These are phyloP conservation scores for Phytopythium kandeliae DNA, from an alignment of 352 stramenopile species.

Conservation along the genomic window DNA sequence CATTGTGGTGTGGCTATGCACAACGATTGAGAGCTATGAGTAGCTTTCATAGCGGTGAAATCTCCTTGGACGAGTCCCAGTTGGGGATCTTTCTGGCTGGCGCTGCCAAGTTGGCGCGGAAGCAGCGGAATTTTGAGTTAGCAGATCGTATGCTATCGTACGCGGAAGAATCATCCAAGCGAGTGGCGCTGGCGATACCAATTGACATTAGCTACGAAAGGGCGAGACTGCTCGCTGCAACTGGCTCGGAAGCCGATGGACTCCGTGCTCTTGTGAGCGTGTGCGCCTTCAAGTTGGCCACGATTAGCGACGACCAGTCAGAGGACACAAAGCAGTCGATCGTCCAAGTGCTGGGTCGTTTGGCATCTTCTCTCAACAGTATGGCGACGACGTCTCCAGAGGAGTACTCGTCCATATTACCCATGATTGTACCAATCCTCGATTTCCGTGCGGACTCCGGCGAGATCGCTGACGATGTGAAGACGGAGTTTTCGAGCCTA, in stretches of 20 bases:
- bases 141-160: constrained; percentile 26
- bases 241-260: constrained; percentile 24
- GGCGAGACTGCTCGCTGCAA: constrained; percentile 26
- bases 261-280: constrained; percentile 13
- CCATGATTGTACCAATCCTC: not conserved
- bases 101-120: constrained; percentile 40
- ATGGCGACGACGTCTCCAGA: constrained; percentile 2
- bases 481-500: not conserved
- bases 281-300: not conserved
- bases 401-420: not conserved
- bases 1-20: constrained; percentile 16
- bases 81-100: constrained; percentile 15
- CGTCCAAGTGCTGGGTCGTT: constrained; percentile 5
- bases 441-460: not conserved
- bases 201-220: constrained; percentile 29
- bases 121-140: constrained; percentile 47
- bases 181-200: not conserved
- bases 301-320: not conserved
- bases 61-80: not conserved
- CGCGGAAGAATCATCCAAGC: constrained; percentile 8
- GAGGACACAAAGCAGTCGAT: not conserved
- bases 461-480: not conserved
- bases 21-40: not conserved
- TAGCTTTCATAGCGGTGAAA: not conserved
- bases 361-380: not conserved